These are phyloP conservation scores for Cucumis hystrix DNA, from an alignment of 306 rosid species.

Conservation along the genomic window DNA sequence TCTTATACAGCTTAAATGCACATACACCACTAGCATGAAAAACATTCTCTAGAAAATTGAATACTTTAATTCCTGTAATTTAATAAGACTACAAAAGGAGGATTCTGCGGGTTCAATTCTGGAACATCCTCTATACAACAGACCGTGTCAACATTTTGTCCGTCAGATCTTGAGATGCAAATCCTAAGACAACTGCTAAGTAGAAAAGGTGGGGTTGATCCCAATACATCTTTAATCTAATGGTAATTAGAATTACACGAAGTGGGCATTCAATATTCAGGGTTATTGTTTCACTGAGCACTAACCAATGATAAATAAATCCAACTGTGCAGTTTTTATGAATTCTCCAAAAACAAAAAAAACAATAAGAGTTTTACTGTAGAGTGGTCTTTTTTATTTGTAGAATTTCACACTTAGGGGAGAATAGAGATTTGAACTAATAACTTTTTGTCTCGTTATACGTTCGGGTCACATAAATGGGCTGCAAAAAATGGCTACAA, in stretches of 20 bases:
- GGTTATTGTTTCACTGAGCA: background rate
- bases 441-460: too few relatives aligned
- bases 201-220: constrained; percentile 13
- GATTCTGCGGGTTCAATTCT: constrained; percentile 27
- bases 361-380: too few relatives aligned
- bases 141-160: constrained; percentile 33
- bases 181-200: constrained; percentile 19
- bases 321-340: background rate
- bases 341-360: too few relatives aligned
- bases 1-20: constrained; percentile 5
- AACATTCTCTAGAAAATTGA: constrained; percentile 31
- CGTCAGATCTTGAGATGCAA: constrained; percentile 22
- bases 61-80: constrained; percentile 3
- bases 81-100: constrained; percentile 5
- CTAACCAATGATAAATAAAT: background rate
- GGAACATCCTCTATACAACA: constrained; percentile 14
- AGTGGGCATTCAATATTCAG: background rate
- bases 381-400: too few relatives aligned
- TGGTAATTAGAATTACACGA: constrained; percentile 1
- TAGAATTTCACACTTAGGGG: too few relatives aligned
- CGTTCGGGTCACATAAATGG: too few relatives aligned
- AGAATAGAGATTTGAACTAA: too few relatives aligned
- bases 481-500: too few relatives aligned
- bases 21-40: constrained; percentile 26
- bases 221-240: constrained; percentile 13